phyloP scores from a whole-genome alignment of 2,329 filamentous ascomycete genomes.

The Sporothrix dimorphospora region DNA sequence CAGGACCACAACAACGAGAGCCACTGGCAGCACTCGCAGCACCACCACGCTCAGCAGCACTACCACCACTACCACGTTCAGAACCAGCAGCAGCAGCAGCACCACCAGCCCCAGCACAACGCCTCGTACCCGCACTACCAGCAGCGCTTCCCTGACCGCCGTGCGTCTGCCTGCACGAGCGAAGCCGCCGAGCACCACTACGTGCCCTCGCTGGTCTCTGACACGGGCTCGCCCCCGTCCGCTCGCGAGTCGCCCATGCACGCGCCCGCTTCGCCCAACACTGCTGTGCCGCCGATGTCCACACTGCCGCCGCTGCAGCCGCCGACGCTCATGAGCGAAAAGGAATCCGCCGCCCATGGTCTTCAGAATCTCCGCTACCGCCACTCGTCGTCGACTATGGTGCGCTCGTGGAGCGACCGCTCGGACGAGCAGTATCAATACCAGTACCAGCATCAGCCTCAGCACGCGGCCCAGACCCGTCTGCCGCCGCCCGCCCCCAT shows the following conservation, averaged over 20 bases:
- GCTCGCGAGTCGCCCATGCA: constrained; percentile 47
- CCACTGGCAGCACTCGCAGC: neutral
- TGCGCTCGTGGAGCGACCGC: constrained; percentile 21
- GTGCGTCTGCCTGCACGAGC: constrained; percentile 32
- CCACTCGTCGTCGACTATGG: neutral
- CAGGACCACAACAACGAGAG: neutral
- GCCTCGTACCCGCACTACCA: neutral
- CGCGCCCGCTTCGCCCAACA: constrained; percentile 37
- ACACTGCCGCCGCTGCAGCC: neutral
- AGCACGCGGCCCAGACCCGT: neutral
- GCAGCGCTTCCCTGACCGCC: constrained; percentile 18
- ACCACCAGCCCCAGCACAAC: neutral
- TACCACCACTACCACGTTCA: neutral
- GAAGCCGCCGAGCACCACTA: constrained; percentile 55
- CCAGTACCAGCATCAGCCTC: neutral
- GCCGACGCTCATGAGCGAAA: neutral
- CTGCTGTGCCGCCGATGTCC: neutral
- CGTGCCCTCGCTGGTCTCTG: constrained; percentile 72
- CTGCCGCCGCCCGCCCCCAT: neutral
- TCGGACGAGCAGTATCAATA: constrained; percentile 14
- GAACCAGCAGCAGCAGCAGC: neutral
- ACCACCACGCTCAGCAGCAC: neutral
- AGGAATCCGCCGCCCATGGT: constrained; percentile 5
- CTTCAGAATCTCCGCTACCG: neutral
- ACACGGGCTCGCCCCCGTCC: constrained; percentile 63